Evolutionary conservation across 192 early-diverging fungal species (phyloP).

Genomic region (Gonapodya prolifera): DNA sequence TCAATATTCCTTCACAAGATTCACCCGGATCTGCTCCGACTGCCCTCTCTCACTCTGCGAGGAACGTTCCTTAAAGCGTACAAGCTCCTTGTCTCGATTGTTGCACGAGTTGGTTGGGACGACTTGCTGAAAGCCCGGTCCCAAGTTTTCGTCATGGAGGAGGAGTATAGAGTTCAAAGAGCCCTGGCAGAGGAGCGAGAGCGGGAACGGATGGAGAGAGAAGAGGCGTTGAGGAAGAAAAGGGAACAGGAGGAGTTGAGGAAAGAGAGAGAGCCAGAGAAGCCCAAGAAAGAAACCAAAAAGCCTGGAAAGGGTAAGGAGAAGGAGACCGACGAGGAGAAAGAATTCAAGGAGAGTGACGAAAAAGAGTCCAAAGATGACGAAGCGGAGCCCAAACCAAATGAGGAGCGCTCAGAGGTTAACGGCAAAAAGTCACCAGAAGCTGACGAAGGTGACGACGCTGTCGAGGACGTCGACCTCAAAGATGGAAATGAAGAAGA

Average conservation of each 20-base stretch:
- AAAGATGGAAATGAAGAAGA: conserved; percentile 9
- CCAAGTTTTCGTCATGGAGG: conserved; percentile 96
- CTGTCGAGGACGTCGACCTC: conserved; percentile 11
- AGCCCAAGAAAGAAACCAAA: conserved; percentile 8
- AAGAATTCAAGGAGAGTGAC: conserved; percentile 15
- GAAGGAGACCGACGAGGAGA: conserved; percentile 3
- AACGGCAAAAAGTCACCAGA: conserved; percentile 5
- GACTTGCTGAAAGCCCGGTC: conserved; percentile 78
- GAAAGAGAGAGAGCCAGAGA: conserved; percentile 13
- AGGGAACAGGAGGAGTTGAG: conserved; percentile 19
- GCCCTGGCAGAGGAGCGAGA: conserved; percentile 59
- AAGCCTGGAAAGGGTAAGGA: conserved; percentile 1
- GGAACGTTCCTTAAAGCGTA: conserved; percentile 93
- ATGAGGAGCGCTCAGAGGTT: conserved; percentile 16
- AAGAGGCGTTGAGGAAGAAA: background rate
- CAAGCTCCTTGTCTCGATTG: conserved; percentile 62
- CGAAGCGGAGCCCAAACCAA: background rate
- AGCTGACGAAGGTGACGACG: conserved; percentile 4
- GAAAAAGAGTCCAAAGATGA: conserved; percentile 10
- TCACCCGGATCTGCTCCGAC: conserved; percentile 58
- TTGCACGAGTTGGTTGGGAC: conserved; percentile 86
- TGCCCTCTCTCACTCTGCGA: conserved; percentile 77
- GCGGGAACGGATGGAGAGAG: conserved; percentile 7
- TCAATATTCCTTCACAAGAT: conserved; percentile 16
- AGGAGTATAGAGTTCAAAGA: conserved; percentile 73